Percentiles rank a stretch among this genome's conserved stretches.
Evolutionary conservation across 2,329 filamentous ascomycete genomes (phyloP).

Genomic region (Fusarium begoniae): DNA sequence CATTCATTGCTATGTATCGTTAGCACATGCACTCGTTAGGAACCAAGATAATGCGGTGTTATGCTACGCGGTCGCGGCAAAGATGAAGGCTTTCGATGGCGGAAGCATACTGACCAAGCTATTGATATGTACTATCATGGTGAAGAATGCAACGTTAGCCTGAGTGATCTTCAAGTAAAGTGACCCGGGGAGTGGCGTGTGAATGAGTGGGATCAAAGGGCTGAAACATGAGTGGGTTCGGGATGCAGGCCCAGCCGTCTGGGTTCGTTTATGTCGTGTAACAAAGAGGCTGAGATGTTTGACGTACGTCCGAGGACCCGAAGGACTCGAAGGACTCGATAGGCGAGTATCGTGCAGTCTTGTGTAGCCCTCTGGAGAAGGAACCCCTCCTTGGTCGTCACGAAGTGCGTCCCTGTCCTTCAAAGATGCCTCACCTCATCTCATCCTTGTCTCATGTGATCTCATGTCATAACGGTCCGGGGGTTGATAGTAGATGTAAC

Average conservation of each 20-base stretch:
- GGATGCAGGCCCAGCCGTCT: background rate
- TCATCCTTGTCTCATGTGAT: conserved; percentile 10
- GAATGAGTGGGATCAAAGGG: background rate
- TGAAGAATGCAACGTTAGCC: conserved; percentile 31
- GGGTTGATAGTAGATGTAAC: background rate
- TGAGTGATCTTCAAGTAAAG: background rate
- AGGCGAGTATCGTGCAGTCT: conserved; percentile 14
- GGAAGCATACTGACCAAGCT: conserved; percentile 61
- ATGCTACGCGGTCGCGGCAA: background rate
- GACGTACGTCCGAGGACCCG: background rate
- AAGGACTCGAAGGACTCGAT: background rate
- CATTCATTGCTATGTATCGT: conserved; percentile 69
- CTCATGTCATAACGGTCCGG: background rate
- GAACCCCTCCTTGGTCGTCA: background rate
- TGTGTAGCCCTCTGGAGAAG: background rate
- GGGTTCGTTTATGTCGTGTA: conserved; percentile 19
- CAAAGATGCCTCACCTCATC: background rate
- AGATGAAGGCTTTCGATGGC: background rate
- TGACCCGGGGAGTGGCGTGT: background rate
- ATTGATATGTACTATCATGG: conserved; percentile 65
- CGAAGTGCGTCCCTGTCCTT: background rate
- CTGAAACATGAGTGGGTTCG: background rate
- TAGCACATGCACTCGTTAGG: background rate
- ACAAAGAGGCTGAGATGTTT: conserved; percentile 5
- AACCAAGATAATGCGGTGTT: background rate